A percentile compares a stretch with the other conserved stretches of the same genome.
phyloP scores from a whole-genome alignment of 257 asterid genomes.

The Linaria vulgaris region DNA sequence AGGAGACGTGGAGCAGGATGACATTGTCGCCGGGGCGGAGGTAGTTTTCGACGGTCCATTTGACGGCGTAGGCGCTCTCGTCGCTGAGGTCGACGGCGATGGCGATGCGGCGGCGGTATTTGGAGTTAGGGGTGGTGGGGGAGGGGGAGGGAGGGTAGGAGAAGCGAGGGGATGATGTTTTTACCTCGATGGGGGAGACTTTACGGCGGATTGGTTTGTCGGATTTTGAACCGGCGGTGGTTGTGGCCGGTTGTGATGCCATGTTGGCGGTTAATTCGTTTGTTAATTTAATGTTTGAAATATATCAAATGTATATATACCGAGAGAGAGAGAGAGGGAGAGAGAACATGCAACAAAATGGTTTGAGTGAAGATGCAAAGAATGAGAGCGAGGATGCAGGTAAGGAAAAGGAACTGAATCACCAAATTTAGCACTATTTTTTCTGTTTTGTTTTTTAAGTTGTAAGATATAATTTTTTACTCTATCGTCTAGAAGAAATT shows the following conservation, averaged over 20 bases:
- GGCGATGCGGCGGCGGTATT: slow-evolving; percentile 48
- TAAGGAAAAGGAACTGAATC: background rate
- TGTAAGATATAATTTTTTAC: too few relatives aligned
- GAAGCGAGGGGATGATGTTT: slow-evolving; percentile 33
- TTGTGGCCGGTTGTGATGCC: slow-evolving; percentile 27
- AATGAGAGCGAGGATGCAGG: slow-evolving; percentile 26
- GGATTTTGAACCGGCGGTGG: slow-evolving; percentile 3
- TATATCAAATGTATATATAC: too few relatives aligned
- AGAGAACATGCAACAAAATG: too few relatives aligned
- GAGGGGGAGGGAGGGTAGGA: slow-evolving; percentile 26
- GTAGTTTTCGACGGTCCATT: slow-evolving; percentile 54
- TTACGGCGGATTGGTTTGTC: slow-evolving; percentile 6
- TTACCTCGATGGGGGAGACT: slow-evolving; percentile 35
- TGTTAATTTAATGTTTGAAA: background rate
- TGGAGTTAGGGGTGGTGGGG: slow-evolving; percentile 22
- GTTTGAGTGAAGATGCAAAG: slow-evolving; percentile 22
- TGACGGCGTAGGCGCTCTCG: slow-evolving; percentile 57
- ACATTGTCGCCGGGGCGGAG: slow-evolving; percentile 55
- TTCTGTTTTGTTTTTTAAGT: too few relatives aligned
- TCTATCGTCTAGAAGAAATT: too few relatives aligned
- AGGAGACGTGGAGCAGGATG: slow-evolving; percentile 47
- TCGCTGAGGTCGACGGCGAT: slow-evolving; percentile 59
- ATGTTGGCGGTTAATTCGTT: slow-evolving; percentile 19
- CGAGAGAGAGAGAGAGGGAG: too few relatives aligned
- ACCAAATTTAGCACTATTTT: too few relatives aligned